A percentile compares a stretch with the other conserved stretches of the same genome.
phyloP scores from a whole-genome alignment of 1,284 basidiomycete genomes.

The Cutaneotrichosporon sp. region DNA sequence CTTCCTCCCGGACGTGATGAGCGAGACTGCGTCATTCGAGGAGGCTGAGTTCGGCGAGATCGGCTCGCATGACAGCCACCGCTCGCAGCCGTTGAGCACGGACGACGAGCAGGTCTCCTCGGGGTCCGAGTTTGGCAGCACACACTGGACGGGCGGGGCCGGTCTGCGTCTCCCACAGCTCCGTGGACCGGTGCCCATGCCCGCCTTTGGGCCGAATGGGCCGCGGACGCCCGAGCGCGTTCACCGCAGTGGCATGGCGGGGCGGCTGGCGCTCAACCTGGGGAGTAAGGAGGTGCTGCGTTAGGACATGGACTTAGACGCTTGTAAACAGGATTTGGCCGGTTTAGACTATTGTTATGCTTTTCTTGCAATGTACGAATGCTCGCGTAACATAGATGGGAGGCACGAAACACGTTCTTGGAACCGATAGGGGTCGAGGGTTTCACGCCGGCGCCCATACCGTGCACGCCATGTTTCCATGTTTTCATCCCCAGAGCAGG shows the following conservation, averaged over 20 bases:
- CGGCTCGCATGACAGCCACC: not conserved
- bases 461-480: too few species aligned
- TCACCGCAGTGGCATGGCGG: not conserved
- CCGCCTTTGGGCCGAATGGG: not conserved
- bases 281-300: too few species aligned
- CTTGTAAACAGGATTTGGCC: too few species aligned
- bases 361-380: too few species aligned
- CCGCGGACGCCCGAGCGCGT: not conserved
- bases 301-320: not conserved
- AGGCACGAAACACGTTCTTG: too few species aligned
- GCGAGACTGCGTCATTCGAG: not conserved
- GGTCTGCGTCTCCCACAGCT: constrained; percentile 3
- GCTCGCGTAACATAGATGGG: too few species aligned
- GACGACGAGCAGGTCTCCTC: not conserved
- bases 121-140: constrained; percentile 8
- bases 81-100: not conserved
- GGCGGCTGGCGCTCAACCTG: not conserved
- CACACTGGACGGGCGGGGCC: constrained; percentile 4
- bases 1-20: not conserved
- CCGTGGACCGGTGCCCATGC: not conserved
- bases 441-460: too few species aligned
- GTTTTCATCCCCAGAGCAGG: too few species aligned
- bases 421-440: too few species aligned
- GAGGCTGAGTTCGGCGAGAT: too few species aligned
- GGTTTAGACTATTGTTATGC: too few species aligned